Evolutionary conservation across 768 basidiomycete genomes (phyloP).

Genomic region (Calvatia gigantea): DNA sequence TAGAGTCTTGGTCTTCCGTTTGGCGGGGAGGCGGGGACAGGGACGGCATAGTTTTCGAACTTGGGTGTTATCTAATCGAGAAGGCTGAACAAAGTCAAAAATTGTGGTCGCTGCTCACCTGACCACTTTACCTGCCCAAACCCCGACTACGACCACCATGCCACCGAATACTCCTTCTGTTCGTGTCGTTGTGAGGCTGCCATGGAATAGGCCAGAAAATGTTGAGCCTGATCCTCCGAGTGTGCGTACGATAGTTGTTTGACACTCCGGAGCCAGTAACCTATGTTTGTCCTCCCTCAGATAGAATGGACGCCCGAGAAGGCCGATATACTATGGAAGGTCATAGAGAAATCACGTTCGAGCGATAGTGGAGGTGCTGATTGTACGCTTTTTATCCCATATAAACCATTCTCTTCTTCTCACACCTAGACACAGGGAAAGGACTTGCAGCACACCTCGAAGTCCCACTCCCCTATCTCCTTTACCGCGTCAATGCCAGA

Average conservation of each 20-base stretch:
- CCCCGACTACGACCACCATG: slow-evolving; percentile 6
- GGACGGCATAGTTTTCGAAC: slow-evolving; percentile 19
- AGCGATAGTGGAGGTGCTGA: slow-evolving; percentile 73
- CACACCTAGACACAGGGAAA: slow-evolving; percentile 55
- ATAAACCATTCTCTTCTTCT: background rate
- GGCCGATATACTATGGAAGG: slow-evolving; percentile 84
- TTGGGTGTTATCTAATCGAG: slow-evolving; percentile 19
- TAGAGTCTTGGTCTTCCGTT: slow-evolving; percentile 20
- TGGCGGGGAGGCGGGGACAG: slow-evolving; percentile 22
- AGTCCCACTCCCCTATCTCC: slow-evolving; percentile 80
- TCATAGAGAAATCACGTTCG: slow-evolving; percentile 73
- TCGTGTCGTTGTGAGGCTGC: slow-evolving; percentile 77
- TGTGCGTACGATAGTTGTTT: slow-evolving; percentile 38
- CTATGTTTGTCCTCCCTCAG: slow-evolving; percentile 38
- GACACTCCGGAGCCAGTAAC: background rate
- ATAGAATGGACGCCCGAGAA: slow-evolving; percentile 86
- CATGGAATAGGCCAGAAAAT: slow-evolving; percentile 74
- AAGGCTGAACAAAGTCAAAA: background rate
- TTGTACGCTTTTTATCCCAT: slow-evolving; percentile 47
- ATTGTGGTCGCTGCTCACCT: background rate
- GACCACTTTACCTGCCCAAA: background rate
- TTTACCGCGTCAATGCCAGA: slow-evolving; percentile 79
- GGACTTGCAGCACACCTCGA: slow-evolving; percentile 75
- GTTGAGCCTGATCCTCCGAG: slow-evolving; percentile 62
- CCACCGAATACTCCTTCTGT: slow-evolving; percentile 25